Conservation (phyloP, 257 asterid genomes). For the Ehretia macrophylla region DNA sequence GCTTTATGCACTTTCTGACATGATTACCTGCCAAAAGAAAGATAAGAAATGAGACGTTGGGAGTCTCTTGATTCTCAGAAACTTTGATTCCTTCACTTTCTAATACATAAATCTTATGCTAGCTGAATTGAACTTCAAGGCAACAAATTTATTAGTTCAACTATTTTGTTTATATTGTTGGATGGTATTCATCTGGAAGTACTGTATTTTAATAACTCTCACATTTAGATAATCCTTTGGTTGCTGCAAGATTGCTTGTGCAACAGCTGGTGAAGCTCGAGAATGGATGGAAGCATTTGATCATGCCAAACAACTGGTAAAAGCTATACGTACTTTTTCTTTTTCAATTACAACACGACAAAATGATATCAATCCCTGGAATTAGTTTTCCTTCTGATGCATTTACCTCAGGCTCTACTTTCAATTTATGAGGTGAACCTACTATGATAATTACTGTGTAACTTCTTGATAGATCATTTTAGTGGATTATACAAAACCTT, state of each 20-base stretch:
- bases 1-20: no score
- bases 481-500: no score
- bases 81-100: no score
- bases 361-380: neutral
- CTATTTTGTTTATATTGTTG: no score
- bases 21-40: no score
- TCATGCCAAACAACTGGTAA: conserved; percentile 91
- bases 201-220: conserved; percentile 4
- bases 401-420: neutral
- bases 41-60: no score
- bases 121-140: no score
- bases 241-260: conserved; percentile 89
- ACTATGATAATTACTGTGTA: neutral
- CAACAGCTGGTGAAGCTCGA: conserved; percentile 70
- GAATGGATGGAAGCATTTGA: conserved; percentile 99
- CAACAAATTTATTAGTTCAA: no score
- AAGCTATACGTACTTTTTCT: no score
- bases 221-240: conserved; percentile 8
- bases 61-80: no score
- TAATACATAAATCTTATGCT: no score
- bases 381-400: neutral
- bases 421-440: neutral
- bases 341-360: neutral
- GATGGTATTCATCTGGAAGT: neutral
- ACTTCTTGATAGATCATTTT: neutral